Evolutionary conservation across 106 monocot species (phyloP), one percentile per base, ranked within the genome.

Genomic region (Dendrobium officinale): DNA sequence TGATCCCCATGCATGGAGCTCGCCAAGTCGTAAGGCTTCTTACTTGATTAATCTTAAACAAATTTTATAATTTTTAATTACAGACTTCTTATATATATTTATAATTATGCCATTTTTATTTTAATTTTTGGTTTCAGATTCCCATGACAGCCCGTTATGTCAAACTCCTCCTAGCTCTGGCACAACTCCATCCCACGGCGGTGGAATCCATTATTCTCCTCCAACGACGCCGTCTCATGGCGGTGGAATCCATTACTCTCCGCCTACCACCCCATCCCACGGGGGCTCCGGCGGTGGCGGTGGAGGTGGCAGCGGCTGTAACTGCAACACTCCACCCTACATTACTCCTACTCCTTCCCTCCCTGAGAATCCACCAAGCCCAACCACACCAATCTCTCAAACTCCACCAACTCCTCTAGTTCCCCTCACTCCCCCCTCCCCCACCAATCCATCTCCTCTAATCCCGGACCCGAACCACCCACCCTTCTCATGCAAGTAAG

Each of bases 401-500:
- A 2, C 20, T 27, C 76, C 68, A 37, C n/a, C 48, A 16, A 29
- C 48, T 19, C 82, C 82, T 20, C 27, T 27, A 0, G 70, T 31
- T 0, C 82, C 82, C 2, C 24, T 9, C 26, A 77, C 22, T 19
- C 45, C 74, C 1, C 31, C 31, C 20, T 68, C 54, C 26, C 20
- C 41, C 26, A 54, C 77, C 24, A 66, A 70, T 6, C 77, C 78
- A 26, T 79, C 83, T 1, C 79, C 79, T 10, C 44, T 26, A 2
- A 26, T 79, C 48, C 83, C 83, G 3, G 79, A 78, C 37, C 83
- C 83, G 6, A 78, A 78, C 78, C 42, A 42, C 17, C 82, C 77
- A 4, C 82, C 82, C 6, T 45, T 61, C 79, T 73, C 83, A 43
- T 43, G 29, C 78, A 56, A 73, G 83, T 83, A 79, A 74, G 83